Conservation (phyloP, 257 asterid genomes). For the Solanum etuberosum region DNA sequence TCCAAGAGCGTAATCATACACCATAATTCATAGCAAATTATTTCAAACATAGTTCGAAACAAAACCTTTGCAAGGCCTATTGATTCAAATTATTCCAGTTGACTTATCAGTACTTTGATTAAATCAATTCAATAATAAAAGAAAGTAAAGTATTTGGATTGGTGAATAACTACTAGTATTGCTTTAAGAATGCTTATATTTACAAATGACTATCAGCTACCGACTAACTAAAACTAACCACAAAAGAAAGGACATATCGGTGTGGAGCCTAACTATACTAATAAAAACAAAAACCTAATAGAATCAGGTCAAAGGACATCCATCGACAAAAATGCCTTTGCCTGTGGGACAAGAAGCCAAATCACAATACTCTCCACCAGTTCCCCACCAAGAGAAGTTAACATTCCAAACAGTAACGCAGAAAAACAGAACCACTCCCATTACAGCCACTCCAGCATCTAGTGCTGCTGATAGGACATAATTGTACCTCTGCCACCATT, state of each 20-base stretch:
- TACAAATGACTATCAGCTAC: background rate
- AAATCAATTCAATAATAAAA: background rate
- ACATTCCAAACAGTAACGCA: slow-evolving; percentile 7
- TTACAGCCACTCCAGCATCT: slow-evolving; percentile 76
- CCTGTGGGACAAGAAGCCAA: slow-evolving; percentile 58
- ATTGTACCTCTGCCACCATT: slow-evolving; percentile 74
- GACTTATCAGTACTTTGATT: too few relatives aligned
- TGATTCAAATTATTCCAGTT: too few relatives aligned
- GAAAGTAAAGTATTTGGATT: background rate
- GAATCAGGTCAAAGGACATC: slow-evolving; percentile 44
- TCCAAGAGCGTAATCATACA: background rate
- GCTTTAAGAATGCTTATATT: background rate
- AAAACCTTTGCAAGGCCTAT: background rate
- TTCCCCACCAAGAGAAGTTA: slow-evolving; percentile 49
- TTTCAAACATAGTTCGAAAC: background rate
- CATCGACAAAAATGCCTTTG: slow-evolving; percentile 37
- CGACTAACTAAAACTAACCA: background rate
- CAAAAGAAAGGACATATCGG: background rate
- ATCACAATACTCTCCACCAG: slow-evolving; percentile 36
- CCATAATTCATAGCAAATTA: background rate
- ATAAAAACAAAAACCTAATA: background rate
- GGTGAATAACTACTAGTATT: background rate
- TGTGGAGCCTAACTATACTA: background rate
- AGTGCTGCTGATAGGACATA: slow-evolving; percentile 60
- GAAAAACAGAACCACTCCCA: slow-evolving; percentile 50